Evolutionary conservation across 1,284 basidiomycete species (phyloP).

Genomic region (Pascua guehoae): DNA sequence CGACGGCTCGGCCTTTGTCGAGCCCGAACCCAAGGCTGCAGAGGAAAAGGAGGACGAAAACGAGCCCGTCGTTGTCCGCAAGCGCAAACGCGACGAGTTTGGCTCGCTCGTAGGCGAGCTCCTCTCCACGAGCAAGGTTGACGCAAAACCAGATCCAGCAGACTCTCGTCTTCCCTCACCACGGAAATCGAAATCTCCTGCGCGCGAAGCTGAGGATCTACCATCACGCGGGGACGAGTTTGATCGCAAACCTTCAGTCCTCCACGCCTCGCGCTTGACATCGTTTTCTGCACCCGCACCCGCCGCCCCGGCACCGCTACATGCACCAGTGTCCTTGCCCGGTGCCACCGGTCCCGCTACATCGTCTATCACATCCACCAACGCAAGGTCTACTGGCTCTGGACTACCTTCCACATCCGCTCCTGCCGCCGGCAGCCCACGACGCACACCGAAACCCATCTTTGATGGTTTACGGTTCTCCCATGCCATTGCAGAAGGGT

Average conservation of each 20-base stretch:
- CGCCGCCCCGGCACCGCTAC: conserved; percentile 9
- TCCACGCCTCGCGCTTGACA: conserved; percentile 31
- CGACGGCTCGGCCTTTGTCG: conserved; percentile 21
- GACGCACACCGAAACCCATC: conserved; percentile 7
- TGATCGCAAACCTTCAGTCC: conserved; percentile 30
- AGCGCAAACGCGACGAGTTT: conserved; percentile 29
- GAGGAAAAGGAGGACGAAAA: conserved; percentile 23
- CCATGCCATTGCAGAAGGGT: conserved; percentile 36
- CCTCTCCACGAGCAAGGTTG: conserved; percentile 23
- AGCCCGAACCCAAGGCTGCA: conserved; percentile 11
- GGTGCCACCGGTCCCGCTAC: background rate
- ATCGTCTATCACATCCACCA: too few species aligned
- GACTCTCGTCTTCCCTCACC: too few species aligned
- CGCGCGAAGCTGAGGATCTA: background rate
- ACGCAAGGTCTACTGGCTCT: too few species aligned
- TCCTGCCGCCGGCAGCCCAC: background rate
- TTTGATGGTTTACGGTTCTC: conserved; percentile 39
- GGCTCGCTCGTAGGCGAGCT: conserved; percentile 37
- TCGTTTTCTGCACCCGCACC: conserved; percentile 19
- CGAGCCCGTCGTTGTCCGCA: conserved; percentile 30
- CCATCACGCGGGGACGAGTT: conserved; percentile 3
- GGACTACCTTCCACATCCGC: too few species aligned
- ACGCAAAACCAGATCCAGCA: background rate
- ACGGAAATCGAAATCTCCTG: too few species aligned
- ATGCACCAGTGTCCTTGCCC: background rate